Percentiles rank a stretch among this genome's conserved stretches.
phyloP scores from a whole-genome alignment of 2,329 filamentous ascomycete genomes.

The Phoma sp. region DNA sequence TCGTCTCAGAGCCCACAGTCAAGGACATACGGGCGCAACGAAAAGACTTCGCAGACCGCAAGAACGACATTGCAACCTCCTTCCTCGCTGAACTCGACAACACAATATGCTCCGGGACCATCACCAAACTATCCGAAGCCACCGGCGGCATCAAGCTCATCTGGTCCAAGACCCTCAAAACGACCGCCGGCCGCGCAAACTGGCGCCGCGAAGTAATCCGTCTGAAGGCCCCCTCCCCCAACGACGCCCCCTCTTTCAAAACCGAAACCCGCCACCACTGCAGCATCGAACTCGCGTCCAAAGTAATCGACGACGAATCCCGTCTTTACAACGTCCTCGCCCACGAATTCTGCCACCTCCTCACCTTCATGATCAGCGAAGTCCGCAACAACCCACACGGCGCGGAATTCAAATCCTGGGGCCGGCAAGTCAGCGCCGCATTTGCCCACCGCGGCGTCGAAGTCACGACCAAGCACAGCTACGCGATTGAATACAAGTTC shows the following conservation, averaged over 20 bases:
- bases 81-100: constrained; percentile 76
- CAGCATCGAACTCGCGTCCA: constrained; percentile 85
- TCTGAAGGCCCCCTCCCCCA: constrained; percentile 34
- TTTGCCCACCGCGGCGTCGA: constrained; percentile 71
- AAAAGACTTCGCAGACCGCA: constrained; percentile 68
- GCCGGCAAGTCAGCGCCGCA: constrained; percentile 57
- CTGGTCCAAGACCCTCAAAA: constrained; percentile 81
- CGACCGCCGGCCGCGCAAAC: constrained; percentile 72
- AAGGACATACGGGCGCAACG: constrained; percentile 40
- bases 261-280: constrained; percentile 66
- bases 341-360: constrained; percentile 94
- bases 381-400: constrained; percentile 82
- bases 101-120: constrained; percentile 66
- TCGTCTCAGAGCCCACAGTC: constrained; percentile 17
- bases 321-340: constrained; percentile 89
- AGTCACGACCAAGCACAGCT: constrained; percentile 89
- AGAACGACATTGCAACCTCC: constrained; percentile 66
- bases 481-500: constrained; percentile 92
- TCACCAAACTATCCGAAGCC: constrained; percentile 64
- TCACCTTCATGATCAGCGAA: constrained; percentile 86
- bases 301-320: constrained; percentile 78
- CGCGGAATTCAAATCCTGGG: constrained; percentile 80
- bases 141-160: constrained; percentile 75
- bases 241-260: constrained; percentile 26
- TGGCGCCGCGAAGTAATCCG: constrained; percentile 57